Conservation (phyloP, 2,329 filamentous ascomycete genomes). For the Exserohilum turcica region DNA sequence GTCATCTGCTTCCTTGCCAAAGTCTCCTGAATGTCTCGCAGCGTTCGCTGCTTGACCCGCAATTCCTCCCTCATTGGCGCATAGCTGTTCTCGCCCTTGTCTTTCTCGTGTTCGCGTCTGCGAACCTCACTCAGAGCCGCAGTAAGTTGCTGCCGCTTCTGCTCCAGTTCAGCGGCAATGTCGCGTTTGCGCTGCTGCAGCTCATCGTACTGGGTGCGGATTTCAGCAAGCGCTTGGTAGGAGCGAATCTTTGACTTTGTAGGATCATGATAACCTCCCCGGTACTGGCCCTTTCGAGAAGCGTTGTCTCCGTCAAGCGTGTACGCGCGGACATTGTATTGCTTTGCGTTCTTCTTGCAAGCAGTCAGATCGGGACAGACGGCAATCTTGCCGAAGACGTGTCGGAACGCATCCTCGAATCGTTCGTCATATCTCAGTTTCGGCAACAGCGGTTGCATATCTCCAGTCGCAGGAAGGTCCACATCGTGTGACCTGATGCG, state of each 20-base stretch:
- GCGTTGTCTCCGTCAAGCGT: slow-evolving; percentile 93
- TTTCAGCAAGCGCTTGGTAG: slow-evolving; percentile 74
- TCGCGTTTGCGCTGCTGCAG: slow-evolving; percentile 67
- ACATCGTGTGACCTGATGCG: slow-evolving; percentile 72
- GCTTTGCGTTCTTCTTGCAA: slow-evolving; percentile 88
- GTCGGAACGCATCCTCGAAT: slow-evolving; percentile 86
- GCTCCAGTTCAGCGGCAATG: slow-evolving; percentile 72
- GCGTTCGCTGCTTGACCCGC: slow-evolving; percentile 72
- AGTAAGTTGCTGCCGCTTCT: slow-evolving; percentile 87
- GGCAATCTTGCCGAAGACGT: slow-evolving; percentile 94
- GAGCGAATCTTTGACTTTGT: slow-evolving; percentile 85
- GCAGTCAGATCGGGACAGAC: slow-evolving; percentile 89
- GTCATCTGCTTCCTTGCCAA: slow-evolving; percentile 72
- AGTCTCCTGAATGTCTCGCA: slow-evolving; percentile 74
- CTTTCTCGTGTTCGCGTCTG: slow-evolving; percentile 78
- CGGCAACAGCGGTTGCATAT: slow-evolving; percentile 83
- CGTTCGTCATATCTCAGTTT: slow-evolving; percentile 78
- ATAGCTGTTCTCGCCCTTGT: slow-evolving; percentile 80
- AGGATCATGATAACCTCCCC: slow-evolving; percentile 89
- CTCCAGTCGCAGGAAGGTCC: slow-evolving; percentile 82
- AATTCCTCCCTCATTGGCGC: slow-evolving; percentile 79
- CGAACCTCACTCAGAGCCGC: slow-evolving; percentile 81
- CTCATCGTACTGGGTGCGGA: slow-evolving; percentile 74
- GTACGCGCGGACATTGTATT: slow-evolving; percentile 88
- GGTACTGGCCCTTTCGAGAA: slow-evolving; percentile 93